Conservation (phyloP, 306 rosid genomes). For the Comarum palustre region DNA sequence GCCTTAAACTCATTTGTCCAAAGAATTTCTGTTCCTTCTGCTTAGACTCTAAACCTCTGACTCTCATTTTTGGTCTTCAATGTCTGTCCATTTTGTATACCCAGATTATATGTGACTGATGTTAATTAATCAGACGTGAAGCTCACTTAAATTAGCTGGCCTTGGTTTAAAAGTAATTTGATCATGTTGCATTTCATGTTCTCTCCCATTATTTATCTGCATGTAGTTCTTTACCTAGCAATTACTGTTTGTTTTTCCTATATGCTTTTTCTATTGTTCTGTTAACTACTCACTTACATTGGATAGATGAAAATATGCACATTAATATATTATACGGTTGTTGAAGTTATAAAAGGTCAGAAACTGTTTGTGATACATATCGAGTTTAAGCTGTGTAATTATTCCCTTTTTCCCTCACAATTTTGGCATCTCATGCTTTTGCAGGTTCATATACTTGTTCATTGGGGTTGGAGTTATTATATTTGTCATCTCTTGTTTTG, state of each 20-base stretch:
- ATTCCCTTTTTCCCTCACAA: constrained; percentile 10
- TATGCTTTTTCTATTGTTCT: not conserved
- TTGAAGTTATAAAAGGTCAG: not conserved
- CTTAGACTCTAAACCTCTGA: not conserved
- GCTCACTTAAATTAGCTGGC: not conserved
- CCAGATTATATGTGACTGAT: not conserved
- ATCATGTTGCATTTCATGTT: not conserved
- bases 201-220: not conserved
- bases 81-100: not conserved
- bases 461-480: constrained; percentile 74
- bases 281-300: not conserved
- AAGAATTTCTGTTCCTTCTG: too few species aligned
- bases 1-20: too few species aligned
- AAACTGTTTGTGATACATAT: constrained; percentile 9
- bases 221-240: not conserved
- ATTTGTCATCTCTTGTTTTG: constrained; percentile 74
- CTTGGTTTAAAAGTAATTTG: not conserved
- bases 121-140: not conserved
- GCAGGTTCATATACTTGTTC: constrained; percentile 88
- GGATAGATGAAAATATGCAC: not conserved
- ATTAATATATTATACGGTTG: not conserved
- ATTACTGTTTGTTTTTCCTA: not conserved
- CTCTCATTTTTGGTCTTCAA: not conserved
- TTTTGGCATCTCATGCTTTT: constrained; percentile 26
- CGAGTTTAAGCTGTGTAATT: constrained; percentile 18